phyloP scores from a whole-genome alignment of 2,329 filamentous ascomycete species.

The Parasarocladium wereldwijsianum region DNA sequence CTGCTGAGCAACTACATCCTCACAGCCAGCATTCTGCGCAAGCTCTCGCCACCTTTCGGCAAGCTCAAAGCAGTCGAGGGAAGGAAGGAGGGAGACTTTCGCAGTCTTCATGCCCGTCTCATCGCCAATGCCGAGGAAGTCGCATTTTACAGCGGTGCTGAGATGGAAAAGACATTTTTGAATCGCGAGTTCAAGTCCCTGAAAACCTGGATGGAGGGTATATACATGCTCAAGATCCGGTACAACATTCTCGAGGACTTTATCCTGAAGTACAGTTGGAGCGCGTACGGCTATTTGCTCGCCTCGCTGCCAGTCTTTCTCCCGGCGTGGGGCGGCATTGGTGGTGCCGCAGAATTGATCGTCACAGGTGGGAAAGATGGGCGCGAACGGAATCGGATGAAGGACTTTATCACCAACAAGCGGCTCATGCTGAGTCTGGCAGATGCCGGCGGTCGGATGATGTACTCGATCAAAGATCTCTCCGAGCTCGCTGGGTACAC shows the following conservation, averaged over 20 bases:
- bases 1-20: conserved; percentile 87
- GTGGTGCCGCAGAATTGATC: conserved; percentile 53
- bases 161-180: conserved; percentile 87
- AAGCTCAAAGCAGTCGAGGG: conserved; percentile 95
- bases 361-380: conserved; percentile 34
- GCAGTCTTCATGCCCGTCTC: conserved; percentile 75
- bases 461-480: conserved; percentile 98
- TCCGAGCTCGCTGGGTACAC: conserved; percentile 93
- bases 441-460: conserved; percentile 93
- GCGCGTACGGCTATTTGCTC: conserved; percentile 87
- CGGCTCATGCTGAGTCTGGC: conserved; percentile 93
- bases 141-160: conserved; percentile 90
- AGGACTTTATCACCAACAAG: conserved; percentile 98
- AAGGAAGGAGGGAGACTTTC: conserved; percentile 87
- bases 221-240: conserved; percentile 92
- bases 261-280: conserved; percentile 97
- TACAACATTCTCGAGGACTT: conserved; percentile 99
- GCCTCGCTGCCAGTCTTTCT: conserved; percentile 89
- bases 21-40: conserved; percentile 78
- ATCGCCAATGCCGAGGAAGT: conserved; percentile 97
- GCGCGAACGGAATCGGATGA: conserved; percentile 78
- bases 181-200: conserved; percentile 86
- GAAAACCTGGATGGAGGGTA: conserved; percentile 94
- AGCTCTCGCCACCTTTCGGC: conserved; percentile 85
- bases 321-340: conserved; percentile 81